Base-by-base conservation (phyloP, 2,329 filamentous ascomycete species). In the Fusarium brevicatenulatum region DNA sequence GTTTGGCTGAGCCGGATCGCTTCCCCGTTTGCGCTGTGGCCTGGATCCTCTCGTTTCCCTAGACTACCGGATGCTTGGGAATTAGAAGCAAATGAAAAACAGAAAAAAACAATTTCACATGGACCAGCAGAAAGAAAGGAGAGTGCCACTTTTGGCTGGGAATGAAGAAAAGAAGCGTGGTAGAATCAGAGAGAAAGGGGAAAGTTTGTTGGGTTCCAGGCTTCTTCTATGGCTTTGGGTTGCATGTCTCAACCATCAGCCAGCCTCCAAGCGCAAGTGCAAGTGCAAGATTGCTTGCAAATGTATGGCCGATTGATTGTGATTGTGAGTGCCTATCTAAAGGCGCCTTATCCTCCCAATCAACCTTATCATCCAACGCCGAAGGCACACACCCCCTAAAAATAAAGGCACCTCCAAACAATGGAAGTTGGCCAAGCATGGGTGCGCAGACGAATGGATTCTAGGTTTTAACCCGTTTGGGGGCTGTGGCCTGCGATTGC, bases 1-100 rank as follows among this genome's bases (percentile, higher is more conserved):
- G 64, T 74, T 75, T 76, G 70, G 66, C 74, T 74, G 66, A 68
- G 54, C 71, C 75, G 75, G 72, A 63, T 76, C 67, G 67, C 63
- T 69, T 77, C 76, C 75, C 75, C 74, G 72, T 75, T 64, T 70
- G 40, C 61, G 61, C 68, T 66, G 70, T 73, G 63, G 66, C 54
- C 57, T 54, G 46, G 62, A 47, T 56, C 56, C 66, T 69, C 62
- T 75, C 64, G 70, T 77, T 67, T 74, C 75, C 76, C 70, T 76
- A 66, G 76, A 67, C 72, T 77, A 77, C 72, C 74, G 66, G 72
- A 66, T 70, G 50, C 69, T 64, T 77, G 75, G 71, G 71, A 72
- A 75, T 75, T 68, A 64, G 54, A 68, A 72, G 42, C 75, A 63
- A 71, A 73, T 71, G 56, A 72, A 52, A 50, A 64, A 54, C 42